Conservation (phyloP, 805 yeast species). For the Yamadazyma endophytica region DNA sequence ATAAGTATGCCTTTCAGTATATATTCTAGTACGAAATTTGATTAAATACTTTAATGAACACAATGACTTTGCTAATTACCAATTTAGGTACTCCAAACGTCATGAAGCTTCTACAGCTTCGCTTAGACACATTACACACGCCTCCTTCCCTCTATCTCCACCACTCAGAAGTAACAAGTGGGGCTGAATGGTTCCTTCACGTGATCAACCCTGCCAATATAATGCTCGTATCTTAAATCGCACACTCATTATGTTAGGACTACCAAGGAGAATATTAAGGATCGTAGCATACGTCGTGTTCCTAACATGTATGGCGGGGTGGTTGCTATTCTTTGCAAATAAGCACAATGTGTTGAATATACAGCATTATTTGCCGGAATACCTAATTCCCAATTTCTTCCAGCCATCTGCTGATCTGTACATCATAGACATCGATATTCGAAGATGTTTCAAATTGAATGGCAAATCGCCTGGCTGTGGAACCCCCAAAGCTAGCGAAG, state of each 20-base stretch:
- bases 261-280: conserved; percentile 31
- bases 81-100: too few relatives aligned
- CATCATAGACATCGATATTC: conserved; percentile 39
- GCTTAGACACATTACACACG: too few relatives aligned
- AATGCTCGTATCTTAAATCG: background rate
- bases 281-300: conserved; percentile 18
- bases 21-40: too few relatives aligned
- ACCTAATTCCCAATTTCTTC: conserved; percentile 33
- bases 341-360: conserved; percentile 27
- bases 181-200: too few relatives aligned
- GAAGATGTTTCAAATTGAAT: conserved; percentile 22
- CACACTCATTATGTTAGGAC: conserved; percentile 8
- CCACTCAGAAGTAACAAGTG: too few relatives aligned
- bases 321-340: conserved; percentile 35
- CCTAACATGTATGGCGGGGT: conserved; percentile 14
- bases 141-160: too few relatives aligned
- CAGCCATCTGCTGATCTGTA: conserved; percentile 37
- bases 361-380: conserved; percentile 21
- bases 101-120: too few relatives aligned
- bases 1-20: too few relatives aligned
- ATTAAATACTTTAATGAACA: too few relatives aligned
- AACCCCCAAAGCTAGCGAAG: conserved; percentile 17
- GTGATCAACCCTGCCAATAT: too few relatives aligned
- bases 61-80: too few relatives aligned
- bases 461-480: conserved; percentile 22